Evolutionary conservation across 768 basidiomycete genomes (phyloP), one percentile per base, ranked within the genome.

Genomic region (Collybiopsis confluens): DNA sequence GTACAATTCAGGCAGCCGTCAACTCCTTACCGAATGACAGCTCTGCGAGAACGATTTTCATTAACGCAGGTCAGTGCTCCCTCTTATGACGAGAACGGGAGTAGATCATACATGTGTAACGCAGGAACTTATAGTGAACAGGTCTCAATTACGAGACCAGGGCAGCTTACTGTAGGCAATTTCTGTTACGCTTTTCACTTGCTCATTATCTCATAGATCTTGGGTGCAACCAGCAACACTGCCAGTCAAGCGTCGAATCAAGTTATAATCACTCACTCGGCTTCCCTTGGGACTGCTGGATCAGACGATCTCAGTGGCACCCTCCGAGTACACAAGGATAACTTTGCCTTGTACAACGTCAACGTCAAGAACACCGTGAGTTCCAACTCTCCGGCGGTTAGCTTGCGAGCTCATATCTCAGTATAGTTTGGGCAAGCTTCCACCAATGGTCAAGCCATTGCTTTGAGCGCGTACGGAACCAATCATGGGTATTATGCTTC

Each of bases 271-370:
- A 26, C 23, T 21, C 43, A 45, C 33, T 54, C 52, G 5, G 33
- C 27, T 15, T 45, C 42, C 43, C 42, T 41, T 15, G 33, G 33
- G 27, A 18, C 20, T 9, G 41, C 52, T 24, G 52, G 52, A 9
- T 26, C 26, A 3, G 52, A 54, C 35, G 52, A 54, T n/a, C 42
- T 23, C 11, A 63, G 61, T n/a, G 69, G 67, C 1, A 69, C 69
- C 15, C 59, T 70, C 18, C 62, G 65, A n/a, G 59, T 69, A n/a
- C 64, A 68, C 54, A 64, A 64, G 27, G 61, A 67, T 45, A 61
- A 66, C 38, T 65, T 69, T 26, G 54, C 59, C 15, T 30, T 69
- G 41, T 69, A 69, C 54, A 69, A 70, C 49, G 56, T 68, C 7
- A 63, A 70, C 50, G 54, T 70, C 35, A 51, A 58, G 33, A 70